phyloP scores from a whole-genome alignment of 768 basidiomycete species.

The Rhodotorula kratochvilovae region DNA sequence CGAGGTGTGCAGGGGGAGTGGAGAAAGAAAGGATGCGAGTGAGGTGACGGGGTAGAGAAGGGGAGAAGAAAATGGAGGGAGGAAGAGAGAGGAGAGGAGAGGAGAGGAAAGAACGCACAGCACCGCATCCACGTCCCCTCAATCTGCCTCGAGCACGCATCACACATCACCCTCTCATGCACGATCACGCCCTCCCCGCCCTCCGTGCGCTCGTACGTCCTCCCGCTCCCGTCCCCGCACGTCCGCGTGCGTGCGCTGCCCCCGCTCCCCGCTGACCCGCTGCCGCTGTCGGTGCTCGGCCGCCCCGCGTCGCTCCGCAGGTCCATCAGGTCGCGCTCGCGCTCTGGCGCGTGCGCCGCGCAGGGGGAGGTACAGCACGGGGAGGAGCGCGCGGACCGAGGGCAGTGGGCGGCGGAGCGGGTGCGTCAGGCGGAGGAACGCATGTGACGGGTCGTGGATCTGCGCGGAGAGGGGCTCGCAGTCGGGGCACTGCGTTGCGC shows the following conservation, averaged over 20 bases:
- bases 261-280: background rate
- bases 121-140: background rate
- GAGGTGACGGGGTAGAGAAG: background rate
- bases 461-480: background rate
- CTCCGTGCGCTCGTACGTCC: background rate
- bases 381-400: background rate
- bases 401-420: background rate
- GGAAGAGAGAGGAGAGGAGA: background rate
- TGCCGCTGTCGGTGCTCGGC: background rate
- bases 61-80: background rate
- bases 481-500: background rate
- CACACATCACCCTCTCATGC: background rate
- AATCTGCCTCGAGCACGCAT: background rate
- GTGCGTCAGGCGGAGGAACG: constrained; percentile 8
- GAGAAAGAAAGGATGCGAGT: too few species aligned
- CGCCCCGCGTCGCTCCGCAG: background rate
- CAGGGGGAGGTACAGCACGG: background rate
- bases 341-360: background rate
- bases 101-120: background rate
- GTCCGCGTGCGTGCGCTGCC: background rate
- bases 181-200: background rate
- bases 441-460: constrained; percentile 5
- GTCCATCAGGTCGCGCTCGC: background rate
- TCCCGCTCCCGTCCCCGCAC: too few species aligned
- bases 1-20: background rate